Conservation (phyloP, 169 alveolate species). For the Perkinsus marinus region DNA sequence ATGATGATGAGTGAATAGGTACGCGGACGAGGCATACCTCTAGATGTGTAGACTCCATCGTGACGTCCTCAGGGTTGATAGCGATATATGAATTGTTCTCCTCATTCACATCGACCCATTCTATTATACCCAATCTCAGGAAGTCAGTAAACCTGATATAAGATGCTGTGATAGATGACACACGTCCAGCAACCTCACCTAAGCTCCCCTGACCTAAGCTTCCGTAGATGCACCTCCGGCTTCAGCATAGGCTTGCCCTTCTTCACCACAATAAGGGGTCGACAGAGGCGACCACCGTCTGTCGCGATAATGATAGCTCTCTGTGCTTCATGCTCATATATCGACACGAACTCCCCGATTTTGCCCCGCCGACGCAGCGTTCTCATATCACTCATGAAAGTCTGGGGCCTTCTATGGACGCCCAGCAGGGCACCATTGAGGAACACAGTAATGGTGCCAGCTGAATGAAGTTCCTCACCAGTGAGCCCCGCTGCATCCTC, state of each 20-base stretch:
- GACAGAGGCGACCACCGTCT: slow-evolving; percentile 97
- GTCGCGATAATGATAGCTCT: slow-evolving; percentile 86
- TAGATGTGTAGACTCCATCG: slow-evolving; percentile 87
- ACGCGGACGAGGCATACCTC: slow-evolving; percentile 59
- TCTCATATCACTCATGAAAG: slow-evolving; percentile 71
- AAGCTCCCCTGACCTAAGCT: slow-evolving; percentile 15
- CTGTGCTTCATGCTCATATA: slow-evolving; percentile 73
- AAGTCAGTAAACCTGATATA: slow-evolving; percentile 64
- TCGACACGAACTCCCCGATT: slow-evolving; percentile 89
- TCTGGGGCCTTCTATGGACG: slow-evolving; percentile 67
- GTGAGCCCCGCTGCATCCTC: slow-evolving; percentile 60
- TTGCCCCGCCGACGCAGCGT: slow-evolving; percentile 84
- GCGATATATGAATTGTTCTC: slow-evolving; percentile 93
- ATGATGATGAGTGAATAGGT: neutral
- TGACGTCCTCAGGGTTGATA: slow-evolving; percentile 69
- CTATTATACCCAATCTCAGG: slow-evolving; percentile 81
- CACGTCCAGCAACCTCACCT: too few species aligned
- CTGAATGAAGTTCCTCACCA: slow-evolving; percentile 46
- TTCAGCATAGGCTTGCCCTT: slow-evolving; percentile 65
- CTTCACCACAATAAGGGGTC: slow-evolving; percentile 94
- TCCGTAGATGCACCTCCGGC: neutral
- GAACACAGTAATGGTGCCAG: slow-evolving; percentile 64
- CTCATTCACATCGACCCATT: slow-evolving; percentile 98
- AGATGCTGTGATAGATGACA: too few species aligned
- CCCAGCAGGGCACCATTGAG: slow-evolving; percentile 91